Evolutionary conservation across 805 yeast species (phyloP).

Genomic region (Lipomyces orientalis): DNA sequence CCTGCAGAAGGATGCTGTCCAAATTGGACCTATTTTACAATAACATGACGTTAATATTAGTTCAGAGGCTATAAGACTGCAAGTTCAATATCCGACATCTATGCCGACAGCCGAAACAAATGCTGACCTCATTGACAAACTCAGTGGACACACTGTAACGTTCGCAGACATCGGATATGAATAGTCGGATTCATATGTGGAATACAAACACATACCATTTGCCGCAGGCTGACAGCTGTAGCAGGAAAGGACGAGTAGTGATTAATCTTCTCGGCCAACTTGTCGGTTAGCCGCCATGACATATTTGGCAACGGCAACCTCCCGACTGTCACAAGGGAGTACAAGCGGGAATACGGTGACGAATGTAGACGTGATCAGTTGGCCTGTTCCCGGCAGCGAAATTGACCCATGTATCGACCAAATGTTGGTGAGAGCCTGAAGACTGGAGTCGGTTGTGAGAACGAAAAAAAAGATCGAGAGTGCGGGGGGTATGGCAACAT

Average conservation of each 20-base stretch:
- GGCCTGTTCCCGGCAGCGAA: no score
- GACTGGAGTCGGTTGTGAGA: no score
- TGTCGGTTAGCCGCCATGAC: conserved; percentile 46
- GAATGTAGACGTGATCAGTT: no score
- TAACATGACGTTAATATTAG: background rate
- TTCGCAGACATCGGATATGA: background rate
- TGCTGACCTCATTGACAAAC: background rate
- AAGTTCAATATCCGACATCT: background rate
- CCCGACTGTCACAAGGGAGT: no score
- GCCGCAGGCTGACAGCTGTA: conserved; percentile 81
- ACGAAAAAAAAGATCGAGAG: no score
- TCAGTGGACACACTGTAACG: background rate
- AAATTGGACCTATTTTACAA: conserved; percentile 59
- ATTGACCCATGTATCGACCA: no score
- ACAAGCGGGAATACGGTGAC: no score
- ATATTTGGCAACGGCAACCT: background rate
- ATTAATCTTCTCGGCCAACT: conserved; percentile 60
- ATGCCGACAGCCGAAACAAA: background rate
- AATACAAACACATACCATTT: conserved; percentile 59
- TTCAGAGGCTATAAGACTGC: background rate
- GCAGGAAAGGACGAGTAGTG: conserved; percentile 76
- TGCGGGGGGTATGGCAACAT: no score
- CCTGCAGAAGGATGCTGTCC: conserved; percentile 83
- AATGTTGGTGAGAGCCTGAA: no score
- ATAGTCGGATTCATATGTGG: background rate